A percentile compares a stretch with the other conserved stretches of the same genome.
Evolutionary conservation across 2,329 filamentous ascomycete genomes (phyloP).

Genomic region (Colletotrichum trifolii): DNA sequence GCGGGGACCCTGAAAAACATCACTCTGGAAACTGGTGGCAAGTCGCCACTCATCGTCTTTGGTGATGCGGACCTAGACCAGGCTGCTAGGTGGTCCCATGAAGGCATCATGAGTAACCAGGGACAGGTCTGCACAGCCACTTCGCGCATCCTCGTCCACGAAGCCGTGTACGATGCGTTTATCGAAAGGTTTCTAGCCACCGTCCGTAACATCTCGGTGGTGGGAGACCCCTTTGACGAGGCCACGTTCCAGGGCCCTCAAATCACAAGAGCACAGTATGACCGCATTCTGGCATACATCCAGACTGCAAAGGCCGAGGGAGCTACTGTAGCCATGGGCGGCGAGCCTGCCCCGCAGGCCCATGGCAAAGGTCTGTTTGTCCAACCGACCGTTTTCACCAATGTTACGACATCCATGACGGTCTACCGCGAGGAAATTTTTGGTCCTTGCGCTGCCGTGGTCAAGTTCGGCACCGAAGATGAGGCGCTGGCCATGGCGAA

Average conservation of each 20-base stretch:
- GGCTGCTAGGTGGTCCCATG: conserved; percentile 63
- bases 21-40: conserved; percentile 70
- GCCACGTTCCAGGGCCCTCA: conserved; percentile 76
- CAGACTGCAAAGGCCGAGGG: conserved; percentile 72
- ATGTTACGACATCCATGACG: conserved; percentile 42
- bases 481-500: conserved; percentile 48
- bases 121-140: conserved; percentile 71
- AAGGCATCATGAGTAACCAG: conserved; percentile 63
- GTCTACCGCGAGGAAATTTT: conserved; percentile 47
- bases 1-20: conserved; percentile 69
- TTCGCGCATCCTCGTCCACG: conserved; percentile 69
- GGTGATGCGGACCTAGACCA: conserved; percentile 71
- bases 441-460: conserved; percentile 43
- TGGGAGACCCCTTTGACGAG: conserved; percentile 73
- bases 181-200: conserved; percentile 69
- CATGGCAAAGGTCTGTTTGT: conserved; percentile 57
- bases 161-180: conserved; percentile 68
- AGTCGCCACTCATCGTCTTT: conserved; percentile 69
- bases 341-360: conserved; percentile 50
- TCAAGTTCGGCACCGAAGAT: conserved; percentile 45
- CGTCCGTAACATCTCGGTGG: conserved; percentile 63
- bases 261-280: conserved; percentile 72
- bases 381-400: conserved; percentile 43
- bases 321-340: conserved; percentile 59
- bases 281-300: conserved; percentile 73